Base-by-base conservation (phyloP, 768 basidiomycete genomes). In the Xerocomus brunneocitrinus region DNA sequence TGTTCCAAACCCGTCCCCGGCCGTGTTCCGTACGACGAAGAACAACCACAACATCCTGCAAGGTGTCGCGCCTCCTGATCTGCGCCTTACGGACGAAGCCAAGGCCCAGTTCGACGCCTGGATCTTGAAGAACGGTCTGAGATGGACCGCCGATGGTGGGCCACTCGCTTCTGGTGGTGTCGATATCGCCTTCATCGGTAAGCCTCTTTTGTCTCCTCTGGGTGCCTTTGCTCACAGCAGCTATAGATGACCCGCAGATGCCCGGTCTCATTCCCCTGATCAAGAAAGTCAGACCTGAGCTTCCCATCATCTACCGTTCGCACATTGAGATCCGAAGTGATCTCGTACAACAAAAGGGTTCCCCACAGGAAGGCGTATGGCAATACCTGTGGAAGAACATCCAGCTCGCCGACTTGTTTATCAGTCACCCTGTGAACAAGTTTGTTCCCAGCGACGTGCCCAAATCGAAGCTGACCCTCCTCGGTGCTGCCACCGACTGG, bases 41-140 rank as follows among this genome's bases (percentile, higher is more conserved):
- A 91, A 91, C 89, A 91, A 91, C 76, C 90, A 92, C 81, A 92
- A 92, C 73, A 91, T 91, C 66, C 77, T 95, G 24, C 93, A 97
- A 82, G 94, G 94, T 57, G 94, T 97, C 47, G 88, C 93, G 2
- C 71, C 83, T 12, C 84, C 87, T 8, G 82, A 82, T 55, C 78
- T 91, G 47, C 86, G 89, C 55, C 80, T 97, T 42, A 87, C 83
- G 1, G 78, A 87, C 58, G 83, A 85, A 51, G 84, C 87, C 48
- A 90, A 92, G 73, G 83, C 83, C 52, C 80, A 77, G 51, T 91
- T 91, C 60, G 88, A 89, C 60, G 79, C 85, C 7, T 95, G 93
- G 94, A 93, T 93, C 55, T 76, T 83, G 58, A 90, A 89, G 70
- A 95, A 97, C 63, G 91, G 89, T 47, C 69, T 93, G 47, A 81